Evolutionary conservation across 2,329 filamentous ascomycete species (phyloP).

Genomic region (Neonectria punicea): DNA sequence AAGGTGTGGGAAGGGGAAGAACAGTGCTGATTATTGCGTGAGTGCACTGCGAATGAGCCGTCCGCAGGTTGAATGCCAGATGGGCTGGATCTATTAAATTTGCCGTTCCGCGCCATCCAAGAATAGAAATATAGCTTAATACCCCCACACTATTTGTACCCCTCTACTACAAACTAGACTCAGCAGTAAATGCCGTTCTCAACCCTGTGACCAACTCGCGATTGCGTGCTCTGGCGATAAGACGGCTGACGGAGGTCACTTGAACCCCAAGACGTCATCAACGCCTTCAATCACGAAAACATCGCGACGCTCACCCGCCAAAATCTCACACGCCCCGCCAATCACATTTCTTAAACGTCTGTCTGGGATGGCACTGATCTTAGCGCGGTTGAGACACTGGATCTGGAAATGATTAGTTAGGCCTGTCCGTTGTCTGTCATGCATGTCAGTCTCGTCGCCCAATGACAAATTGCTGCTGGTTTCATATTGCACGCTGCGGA

Average conservation of each 20-base stretch:
- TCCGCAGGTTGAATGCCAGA: no score
- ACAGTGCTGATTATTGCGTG: no score
- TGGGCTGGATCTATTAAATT: no score
- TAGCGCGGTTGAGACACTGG: not conserved
- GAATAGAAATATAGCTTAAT: not conserved
- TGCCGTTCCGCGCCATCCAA: no score
- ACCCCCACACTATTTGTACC: no score
- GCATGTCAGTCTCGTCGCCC: not conserved
- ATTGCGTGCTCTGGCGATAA: conserved; percentile 1
- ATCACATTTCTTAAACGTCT: not conserved
- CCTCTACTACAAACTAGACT: not conserved
- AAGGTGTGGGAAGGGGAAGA: no score
- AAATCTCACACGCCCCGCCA: not conserved
- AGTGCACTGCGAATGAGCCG: no score
- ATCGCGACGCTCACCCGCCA: not conserved
- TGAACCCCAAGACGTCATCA: conserved; percentile 3
- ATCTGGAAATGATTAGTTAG: not conserved
- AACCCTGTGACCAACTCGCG: not conserved
- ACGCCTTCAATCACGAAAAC: not conserved
- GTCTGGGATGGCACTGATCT: not conserved
- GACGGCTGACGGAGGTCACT: not conserved
- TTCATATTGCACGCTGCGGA: not conserved
- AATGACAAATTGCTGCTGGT: not conserved
- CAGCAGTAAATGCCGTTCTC: not conserved
- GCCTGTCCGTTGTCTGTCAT: not conserved